Conservation (phyloP, 768 basidiomycete genomes). For the Coprinellus micaceus region DNA sequence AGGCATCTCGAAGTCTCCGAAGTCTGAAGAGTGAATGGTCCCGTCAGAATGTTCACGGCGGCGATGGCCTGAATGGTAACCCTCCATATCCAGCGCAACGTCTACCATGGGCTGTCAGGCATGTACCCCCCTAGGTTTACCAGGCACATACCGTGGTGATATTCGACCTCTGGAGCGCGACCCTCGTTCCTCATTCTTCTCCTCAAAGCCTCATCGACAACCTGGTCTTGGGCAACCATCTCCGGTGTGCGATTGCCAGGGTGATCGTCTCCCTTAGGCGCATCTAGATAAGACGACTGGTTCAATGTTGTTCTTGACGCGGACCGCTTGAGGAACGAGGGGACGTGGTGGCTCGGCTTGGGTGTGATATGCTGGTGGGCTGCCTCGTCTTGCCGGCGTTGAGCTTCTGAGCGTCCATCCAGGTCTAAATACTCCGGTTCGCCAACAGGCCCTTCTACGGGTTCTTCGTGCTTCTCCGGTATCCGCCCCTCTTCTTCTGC, state of each 20-base stretch:
- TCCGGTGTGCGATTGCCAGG: slow-evolving; percentile 27
- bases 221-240: slow-evolving; percentile 37
- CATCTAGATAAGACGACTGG: slow-evolving; percentile 17
- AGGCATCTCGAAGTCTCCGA: slow-evolving; percentile 18
- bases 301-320: slow-evolving; percentile 30
- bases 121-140: neutral
- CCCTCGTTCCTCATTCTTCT: slow-evolving; percentile 34
- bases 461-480: slow-evolving; percentile 16
- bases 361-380: slow-evolving; percentile 26
- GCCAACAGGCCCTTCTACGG: slow-evolving; percentile 19
- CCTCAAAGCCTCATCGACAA: slow-evolving; percentile 51
- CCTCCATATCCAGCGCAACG: slow-evolving; percentile 77
- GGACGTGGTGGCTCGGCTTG: slow-evolving; percentile 26
- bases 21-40: slow-evolving; percentile 32
- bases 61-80: slow-evolving; percentile 59
- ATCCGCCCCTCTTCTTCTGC: neutral
- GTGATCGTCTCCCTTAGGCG: too few species aligned
- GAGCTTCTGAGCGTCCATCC: slow-evolving; percentile 37
- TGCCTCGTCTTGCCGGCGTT: slow-evolving; percentile 19
- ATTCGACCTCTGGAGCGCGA: slow-evolving; percentile 55
- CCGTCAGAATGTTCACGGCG: slow-evolving; percentile 37
- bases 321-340: slow-evolving; percentile 24
- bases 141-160: slow-evolving; percentile 46
- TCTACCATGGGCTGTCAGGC: slow-evolving; percentile 37
- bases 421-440: slow-evolving; percentile 88